A percentile compares a stretch with the other conserved stretches of the same genome.
Conservation (phyloP, 345 rosid genomes). For the Bruguiera parviflora region DNA sequence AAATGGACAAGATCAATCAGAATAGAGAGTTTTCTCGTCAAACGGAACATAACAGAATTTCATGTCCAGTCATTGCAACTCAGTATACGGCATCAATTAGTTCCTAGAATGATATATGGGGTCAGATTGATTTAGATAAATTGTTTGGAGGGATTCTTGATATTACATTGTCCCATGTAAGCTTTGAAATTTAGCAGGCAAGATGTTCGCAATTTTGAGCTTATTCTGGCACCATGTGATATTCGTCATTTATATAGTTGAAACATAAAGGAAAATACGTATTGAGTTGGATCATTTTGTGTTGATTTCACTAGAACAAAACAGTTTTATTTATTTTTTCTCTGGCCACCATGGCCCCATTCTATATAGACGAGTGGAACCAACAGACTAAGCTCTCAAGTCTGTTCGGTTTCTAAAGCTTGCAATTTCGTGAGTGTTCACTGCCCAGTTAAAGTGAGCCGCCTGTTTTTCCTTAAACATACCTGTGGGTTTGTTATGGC, state of each 20-base stretch:
- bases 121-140: conserved; percentile 15
- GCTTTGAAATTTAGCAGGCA: conserved; percentile 13
- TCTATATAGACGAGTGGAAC: too few species aligned
- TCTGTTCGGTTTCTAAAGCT: too few species aligned
- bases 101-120: conserved; percentile 14
- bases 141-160: conserved; percentile 10
- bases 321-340: neutral
- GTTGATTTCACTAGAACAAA: neutral
- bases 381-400: too few species aligned
- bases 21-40: conserved; percentile 8
- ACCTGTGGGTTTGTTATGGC: too few species aligned
- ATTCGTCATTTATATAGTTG: neutral
- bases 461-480: too few species aligned
- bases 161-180: neutral
- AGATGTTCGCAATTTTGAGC: conserved; percentile 19
- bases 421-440: too few species aligned
- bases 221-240: neutral
- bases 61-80: conserved; percentile 12
- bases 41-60: conserved; percentile 21
- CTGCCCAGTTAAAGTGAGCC: too few species aligned
- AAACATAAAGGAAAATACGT: neutral
- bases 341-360: neutral
- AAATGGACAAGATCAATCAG: conserved; percentile 31
- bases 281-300: conserved; percentile 7
- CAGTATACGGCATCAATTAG: conserved; percentile 13